Conservation (phyloP, 768 basidiomycete species). For the Neoboletus magnificus region DNA sequence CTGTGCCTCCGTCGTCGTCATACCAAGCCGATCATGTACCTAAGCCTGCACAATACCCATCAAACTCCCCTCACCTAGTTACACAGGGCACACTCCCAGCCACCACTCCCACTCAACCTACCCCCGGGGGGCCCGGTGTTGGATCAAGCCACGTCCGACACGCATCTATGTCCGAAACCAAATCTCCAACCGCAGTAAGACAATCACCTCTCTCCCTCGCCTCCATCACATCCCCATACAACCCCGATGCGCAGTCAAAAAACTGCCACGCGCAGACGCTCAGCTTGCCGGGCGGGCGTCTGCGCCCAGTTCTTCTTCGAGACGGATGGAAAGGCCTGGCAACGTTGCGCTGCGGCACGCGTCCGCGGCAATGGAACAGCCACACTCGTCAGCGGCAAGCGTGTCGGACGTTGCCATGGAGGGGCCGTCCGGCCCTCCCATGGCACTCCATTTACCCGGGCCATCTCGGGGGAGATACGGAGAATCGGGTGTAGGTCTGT, state of each 20-base stretch:
- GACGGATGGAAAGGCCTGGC: slow-evolving; percentile 34
- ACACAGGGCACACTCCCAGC: slow-evolving; percentile 20
- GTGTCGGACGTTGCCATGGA: slow-evolving; percentile 31
- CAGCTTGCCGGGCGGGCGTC: slow-evolving; percentile 68
- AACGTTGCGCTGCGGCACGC: slow-evolving; percentile 39
- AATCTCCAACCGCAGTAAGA: slow-evolving; percentile 31
- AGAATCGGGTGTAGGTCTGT: slow-evolving; percentile 29
- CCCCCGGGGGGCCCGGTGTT: slow-evolving; percentile 4
- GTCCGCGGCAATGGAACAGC: slow-evolving; percentile 26
- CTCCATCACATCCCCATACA: slow-evolving; percentile 42
- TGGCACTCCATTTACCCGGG: slow-evolving; percentile 33
- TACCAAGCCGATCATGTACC: slow-evolving; percentile 25
- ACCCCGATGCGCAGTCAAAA: slow-evolving; percentile 53
- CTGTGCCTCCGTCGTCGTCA: slow-evolving; percentile 18
- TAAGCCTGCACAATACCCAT: slow-evolving; percentile 27
- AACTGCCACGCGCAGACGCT: slow-evolving; percentile 78
- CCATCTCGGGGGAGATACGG: slow-evolving; percentile 34
- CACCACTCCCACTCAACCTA: slow-evolving; percentile 19
- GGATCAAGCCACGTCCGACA: slow-evolving; percentile 27
- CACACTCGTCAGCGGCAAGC: slow-evolving; percentile 21
- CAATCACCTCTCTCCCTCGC: slow-evolving; percentile 40
- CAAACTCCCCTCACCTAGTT: slow-evolving; percentile 27
- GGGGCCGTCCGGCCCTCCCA: slow-evolving; percentile 25
- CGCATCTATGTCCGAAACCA: slow-evolving; percentile 29
- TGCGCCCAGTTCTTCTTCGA: slow-evolving; percentile 50